phyloP scores from a whole-genome alignment of 495 filamentous ascomycete species.

The Clohesyomyces aquaticus region DNA sequence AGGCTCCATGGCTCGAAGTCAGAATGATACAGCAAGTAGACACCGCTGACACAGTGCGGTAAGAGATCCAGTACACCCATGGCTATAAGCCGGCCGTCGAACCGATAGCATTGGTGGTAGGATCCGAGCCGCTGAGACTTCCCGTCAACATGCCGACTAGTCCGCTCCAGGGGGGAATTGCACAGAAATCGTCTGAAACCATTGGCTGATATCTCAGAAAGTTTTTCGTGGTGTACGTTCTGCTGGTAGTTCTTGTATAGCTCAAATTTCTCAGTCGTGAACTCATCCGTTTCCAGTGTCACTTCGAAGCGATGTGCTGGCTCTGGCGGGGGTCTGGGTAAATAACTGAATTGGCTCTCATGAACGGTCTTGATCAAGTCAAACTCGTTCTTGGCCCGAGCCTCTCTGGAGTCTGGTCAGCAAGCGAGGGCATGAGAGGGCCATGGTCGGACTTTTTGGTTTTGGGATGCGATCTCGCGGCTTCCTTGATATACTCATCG shows the following conservation, averaged over 20 bases:
- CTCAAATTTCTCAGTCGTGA: constrained; percentile 83
- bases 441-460: constrained; percentile 64
- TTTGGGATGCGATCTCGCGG: constrained; percentile 72
- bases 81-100: constrained; percentile 87
- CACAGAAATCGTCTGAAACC: constrained; percentile 88
- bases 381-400: constrained; percentile 71
- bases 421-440: neutral
- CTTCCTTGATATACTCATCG: constrained; percentile 72
- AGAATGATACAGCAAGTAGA: constrained; percentile 91
- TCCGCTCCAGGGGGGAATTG: constrained; percentile 68
- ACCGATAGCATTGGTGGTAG: constrained; percentile 93
- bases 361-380: constrained; percentile 74
- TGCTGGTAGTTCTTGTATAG: constrained; percentile 88
- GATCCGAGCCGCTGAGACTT: constrained; percentile 70
- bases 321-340: constrained; percentile 59
- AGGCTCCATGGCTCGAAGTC: constrained; percentile 78
- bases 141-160: constrained; percentile 52
- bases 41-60: constrained; percentile 84
- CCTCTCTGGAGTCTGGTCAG: constrained; percentile 55
- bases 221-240: constrained; percentile 74
- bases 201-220: constrained; percentile 63
- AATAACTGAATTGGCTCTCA: constrained; percentile 64
- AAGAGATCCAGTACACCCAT: constrained; percentile 88
- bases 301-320: constrained; percentile 81
- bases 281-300: constrained; percentile 75